Base-by-base conservation (phyloP, 1,139 yeast species). In the Sporopachydermia cereana region DNA sequence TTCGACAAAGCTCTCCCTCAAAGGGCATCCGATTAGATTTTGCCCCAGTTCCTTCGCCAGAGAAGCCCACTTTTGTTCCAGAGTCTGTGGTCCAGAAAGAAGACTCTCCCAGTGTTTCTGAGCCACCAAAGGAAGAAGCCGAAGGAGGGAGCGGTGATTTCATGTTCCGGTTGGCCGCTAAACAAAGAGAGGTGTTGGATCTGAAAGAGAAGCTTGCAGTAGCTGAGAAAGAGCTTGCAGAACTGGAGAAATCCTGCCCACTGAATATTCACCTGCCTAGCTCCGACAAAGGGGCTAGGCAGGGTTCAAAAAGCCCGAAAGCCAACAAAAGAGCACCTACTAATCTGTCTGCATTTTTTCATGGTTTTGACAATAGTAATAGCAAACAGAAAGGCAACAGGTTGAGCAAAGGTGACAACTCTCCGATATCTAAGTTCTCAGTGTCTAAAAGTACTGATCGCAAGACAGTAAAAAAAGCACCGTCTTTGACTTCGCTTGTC, bases 141-240 rank as follows among this genome's bases (percentile, higher is more conserved):
- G 29, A 25, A 25, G 29, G 14, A 25, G n/a, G n/a, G n/a, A n/a
- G n/a, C 14, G n/a, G 30, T 27, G 30, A 27, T n/a, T 34, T 16
- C 17, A 34, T 34, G 39, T 34, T 34, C 22, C 39, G 39, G 12
- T 34, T 34, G 17, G 39, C 39, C 9, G 39, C 39, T 34, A 34
- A 34, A 34, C 39, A 34, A 20, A 5, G 39, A 34, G 39, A 34
- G n/a, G 39, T 34, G 9, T 21, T 34, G 5, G 39, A 31, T 58
- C 60, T 14, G 61, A 57, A 16, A 58, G 43, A 0, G 59, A 48
- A 3, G 56, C 57, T 24, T 57, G 48, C n/a, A 56, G 53, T 14
- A 59, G 55, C 46, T 58, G 60, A 31, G 51, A 46, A 9, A 56
- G 61, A 23, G 60, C 56, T 1, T n/a, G 39, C 39, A n/a, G 39